Evolutionary conservation across 2,329 filamentous ascomycete genomes (phyloP), one percentile per base, ranked within the genome.

Genomic region (Aspergillus costaricaensis): DNA sequence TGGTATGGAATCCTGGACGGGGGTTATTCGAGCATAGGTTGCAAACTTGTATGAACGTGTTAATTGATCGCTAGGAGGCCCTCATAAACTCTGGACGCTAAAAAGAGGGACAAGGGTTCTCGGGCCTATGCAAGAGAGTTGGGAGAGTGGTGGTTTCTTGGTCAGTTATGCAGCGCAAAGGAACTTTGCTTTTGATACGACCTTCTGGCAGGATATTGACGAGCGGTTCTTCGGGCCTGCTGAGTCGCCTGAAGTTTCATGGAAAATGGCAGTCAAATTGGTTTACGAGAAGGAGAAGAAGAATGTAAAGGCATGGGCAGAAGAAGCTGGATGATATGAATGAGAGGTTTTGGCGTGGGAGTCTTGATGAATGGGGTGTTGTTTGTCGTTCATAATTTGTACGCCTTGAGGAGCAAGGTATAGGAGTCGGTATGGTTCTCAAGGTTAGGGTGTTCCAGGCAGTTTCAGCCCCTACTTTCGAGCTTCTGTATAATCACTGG

Each of bases 1-100:
- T 2, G 62, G 64, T 0, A 51, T 71, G 10, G 60, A 67, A 0
- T 64, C 59, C 44, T 71, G 67, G 68, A 52, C 19, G 5, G 36
- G 12, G 8, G 48, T 51, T 51, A n/a, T 70, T 57, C 59, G 60
- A 67, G 4, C 7, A 19, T 23, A 57, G 59, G 10, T 61, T 70
- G 2, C 7, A 58, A 10, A 65, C 60, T 3, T 71, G 67, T 55
- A 39, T 71, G 1, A 56, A 47, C 21, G 66, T 44, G 1, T 25
- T 68, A 15, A n/a, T 8, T 2, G 17, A 60, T 1, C 44, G 49
- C 2, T 66, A 71, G 48, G 60, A 67, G 7, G n/a, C 5, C 9
- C 60, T 62, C 0, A 67, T 66, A 8, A 3, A 57, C 4, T 17
- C 36, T 1, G 63, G 52, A 5, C n/a, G 32, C 21, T 43, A 65